Base-by-base conservation (phyloP, 805 yeast species). In the Zygoascus bituminiphila region DNA sequence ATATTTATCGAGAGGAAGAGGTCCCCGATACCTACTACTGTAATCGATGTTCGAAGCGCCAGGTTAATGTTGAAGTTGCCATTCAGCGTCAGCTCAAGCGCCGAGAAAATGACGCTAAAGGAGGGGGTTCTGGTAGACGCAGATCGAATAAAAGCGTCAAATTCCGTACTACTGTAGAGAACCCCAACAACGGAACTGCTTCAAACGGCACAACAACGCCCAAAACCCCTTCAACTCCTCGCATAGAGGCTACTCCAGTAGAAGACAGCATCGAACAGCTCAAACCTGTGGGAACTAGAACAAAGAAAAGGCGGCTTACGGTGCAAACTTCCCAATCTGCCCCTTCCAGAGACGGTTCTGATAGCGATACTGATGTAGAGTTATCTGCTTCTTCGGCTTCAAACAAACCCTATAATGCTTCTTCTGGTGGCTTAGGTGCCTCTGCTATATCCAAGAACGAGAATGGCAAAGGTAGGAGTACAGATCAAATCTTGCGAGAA, bases 11-110 rank as follows among this genome's bases (percentile, higher is more conserved):
- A 41, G 78, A 77, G 50, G 83, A 78, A 36, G 81, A 84, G 44
- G 94, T 81, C 0, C 96, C 96, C 0, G 96, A 88, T 48, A 79
- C 78, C 46, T 89, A 84, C 61, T 70, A 78, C 24, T 89, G 98
- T 61, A 85, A 84, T 60, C 73, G 73, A 42, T 89, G 98, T 67
- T 38, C 82, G 49, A 77, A 77, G 17, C 64, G 77, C 50, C 61
- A 64, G 37, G 55, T 75, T 59, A 76, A 76, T 57, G 67, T 63
- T 23, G 67, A 67, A 48, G 60, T 56, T 47, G 81, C 78, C 5
- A 67, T 64, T 49, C 65, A 59, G 44, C 64, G 62, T 49, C 80
- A 76, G 55, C 50, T 52, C 17, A 62, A 60, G 20, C 44, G 58
- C 10, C 41, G 46, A 23, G 48, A 42, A n/a, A 37, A 38, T 23